Conservation (phyloP, 2,329 filamentous ascomycete genomes). For the Fusarium sarcochroum region DNA sequence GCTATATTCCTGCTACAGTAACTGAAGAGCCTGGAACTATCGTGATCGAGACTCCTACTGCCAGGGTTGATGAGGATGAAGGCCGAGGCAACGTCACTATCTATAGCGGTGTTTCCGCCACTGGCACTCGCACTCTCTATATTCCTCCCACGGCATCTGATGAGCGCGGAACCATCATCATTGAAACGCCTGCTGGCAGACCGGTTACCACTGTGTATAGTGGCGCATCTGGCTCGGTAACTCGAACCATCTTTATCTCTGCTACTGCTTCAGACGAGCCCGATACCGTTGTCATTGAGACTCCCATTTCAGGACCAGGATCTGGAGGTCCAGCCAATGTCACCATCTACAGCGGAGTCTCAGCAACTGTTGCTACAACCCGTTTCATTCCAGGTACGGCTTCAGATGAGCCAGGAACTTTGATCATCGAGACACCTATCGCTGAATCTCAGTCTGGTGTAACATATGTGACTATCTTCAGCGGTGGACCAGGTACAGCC, state of each 20-base stretch:
- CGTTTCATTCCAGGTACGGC: slow-evolving; percentile 5
- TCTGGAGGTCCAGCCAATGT: background rate
- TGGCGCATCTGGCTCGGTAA: background rate
- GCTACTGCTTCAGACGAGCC: background rate
- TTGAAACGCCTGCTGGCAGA: slow-evolving; percentile 10
- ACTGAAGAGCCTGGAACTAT: slow-evolving; percentile 18
- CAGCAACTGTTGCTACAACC: slow-evolving; percentile 2
- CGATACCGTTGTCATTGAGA: slow-evolving; percentile 16
- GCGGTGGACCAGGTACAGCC: slow-evolving; percentile 1
- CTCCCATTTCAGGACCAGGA: background rate
- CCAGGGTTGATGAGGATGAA: background rate
- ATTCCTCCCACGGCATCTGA: slow-evolving; percentile 10
- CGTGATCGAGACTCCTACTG: slow-evolving; percentile 5
- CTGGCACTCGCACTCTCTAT: slow-evolving; percentile 1
- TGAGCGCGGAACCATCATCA: slow-evolving; percentile 12
- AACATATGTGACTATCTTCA: slow-evolving; percentile 6
- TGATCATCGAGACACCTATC: slow-evolving; percentile 16
- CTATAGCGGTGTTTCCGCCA: background rate
- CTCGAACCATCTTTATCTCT: slow-evolving; percentile 1
- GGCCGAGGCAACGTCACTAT: background rate
- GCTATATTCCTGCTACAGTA: slow-evolving; percentile 8
- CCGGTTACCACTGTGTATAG: background rate
- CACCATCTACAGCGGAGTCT: slow-evolving; percentile 7
- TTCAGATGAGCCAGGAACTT: slow-evolving; percentile 6
- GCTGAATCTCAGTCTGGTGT: background rate